phyloP scores from a whole-genome alignment of 2,329 filamentous ascomycete genomes.

The Cytospora schulzeri region DNA sequence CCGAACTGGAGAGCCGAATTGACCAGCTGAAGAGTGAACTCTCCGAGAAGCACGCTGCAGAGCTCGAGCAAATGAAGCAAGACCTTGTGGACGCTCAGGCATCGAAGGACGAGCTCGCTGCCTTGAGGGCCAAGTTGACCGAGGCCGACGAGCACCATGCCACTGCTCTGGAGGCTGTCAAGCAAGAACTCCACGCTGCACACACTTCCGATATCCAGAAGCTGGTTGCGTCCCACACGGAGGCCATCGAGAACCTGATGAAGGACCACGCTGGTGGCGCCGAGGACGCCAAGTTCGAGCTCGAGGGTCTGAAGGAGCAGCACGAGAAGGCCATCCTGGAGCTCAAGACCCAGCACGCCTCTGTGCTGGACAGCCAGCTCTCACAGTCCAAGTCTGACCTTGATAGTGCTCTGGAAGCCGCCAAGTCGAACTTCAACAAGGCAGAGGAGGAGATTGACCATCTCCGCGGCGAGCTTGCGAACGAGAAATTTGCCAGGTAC shows the following conservation, averaged over 20 bases:
- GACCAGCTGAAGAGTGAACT: conserved; percentile 41
- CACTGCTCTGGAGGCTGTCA: conserved; percentile 42
- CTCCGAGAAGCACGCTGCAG: conserved; percentile 39
- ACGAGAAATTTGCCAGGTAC: conserved; percentile 63
- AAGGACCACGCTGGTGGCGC: conserved; percentile 37
- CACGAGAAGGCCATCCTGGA: conserved; percentile 47
- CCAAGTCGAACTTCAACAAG: conserved; percentile 47
- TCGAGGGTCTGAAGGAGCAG: conserved; percentile 37
- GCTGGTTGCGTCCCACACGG: conserved; percentile 45
- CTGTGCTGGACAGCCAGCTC: conserved; percentile 39
- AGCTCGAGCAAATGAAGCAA: conserved; percentile 40
- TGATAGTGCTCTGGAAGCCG: conserved; percentile 39
- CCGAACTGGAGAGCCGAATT: conserved; percentile 37
- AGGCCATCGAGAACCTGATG: conserved; percentile 46
- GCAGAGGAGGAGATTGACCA: conserved; percentile 51
- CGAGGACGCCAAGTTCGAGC: conserved; percentile 42
- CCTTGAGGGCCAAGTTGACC: conserved; percentile 37
- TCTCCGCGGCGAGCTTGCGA: conserved; percentile 56
- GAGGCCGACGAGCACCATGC: conserved; percentile 40
- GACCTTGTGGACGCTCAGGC: conserved; percentile 38
- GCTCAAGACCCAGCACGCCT: conserved; percentile 44
- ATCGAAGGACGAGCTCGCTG: conserved; percentile 37
- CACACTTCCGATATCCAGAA: conserved; percentile 52
- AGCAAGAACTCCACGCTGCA: conserved; percentile 44
- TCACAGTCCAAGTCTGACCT: conserved; percentile 41